These are phyloP conservation scores for Cutaneotrichosporon dermatis DNA, from an alignment of 1,284 basidiomycete genomes.

Conservation along the genomic window DNA sequence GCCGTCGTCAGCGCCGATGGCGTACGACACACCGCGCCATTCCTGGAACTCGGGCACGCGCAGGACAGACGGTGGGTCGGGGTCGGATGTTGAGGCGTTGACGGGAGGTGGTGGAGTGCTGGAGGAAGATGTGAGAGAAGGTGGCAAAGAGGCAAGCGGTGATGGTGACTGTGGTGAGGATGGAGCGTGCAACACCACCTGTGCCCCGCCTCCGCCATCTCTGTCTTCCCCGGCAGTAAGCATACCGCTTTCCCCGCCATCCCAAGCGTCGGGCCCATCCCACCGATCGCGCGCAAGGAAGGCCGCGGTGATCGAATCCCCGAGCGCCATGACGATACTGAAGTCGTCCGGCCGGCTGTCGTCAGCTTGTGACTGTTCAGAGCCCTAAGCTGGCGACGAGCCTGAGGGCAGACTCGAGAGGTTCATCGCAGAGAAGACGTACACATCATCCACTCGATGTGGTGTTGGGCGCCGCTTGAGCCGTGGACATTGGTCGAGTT, in stretches of 20 bases:
- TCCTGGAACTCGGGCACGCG: slow-evolving; percentile 30
- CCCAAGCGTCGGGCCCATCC: too few species aligned
- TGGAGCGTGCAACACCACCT: neutral
- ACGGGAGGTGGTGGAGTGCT: too few species aligned
- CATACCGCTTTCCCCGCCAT: too few species aligned
- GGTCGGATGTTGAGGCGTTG: too few species aligned
- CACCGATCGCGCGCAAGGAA: slow-evolving; percentile 32
- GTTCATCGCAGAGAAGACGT: neutral
- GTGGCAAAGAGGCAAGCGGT: neutral
- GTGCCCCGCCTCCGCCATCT: neutral
- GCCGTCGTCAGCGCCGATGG: slow-evolving; percentile 41
- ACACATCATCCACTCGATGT: slow-evolving; percentile 25
- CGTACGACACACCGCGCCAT: slow-evolving; percentile 47
- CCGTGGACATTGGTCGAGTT: neutral
- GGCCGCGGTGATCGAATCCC: slow-evolving; percentile 49
- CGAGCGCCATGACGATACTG: slow-evolving; percentile 45
- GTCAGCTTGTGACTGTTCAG: neutral
- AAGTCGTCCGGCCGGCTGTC: slow-evolving; percentile 47
- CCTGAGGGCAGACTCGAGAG: too few species aligned
- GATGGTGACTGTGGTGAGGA: neutral
- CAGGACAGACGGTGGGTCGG: too few species aligned
- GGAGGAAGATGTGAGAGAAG: too few species aligned
- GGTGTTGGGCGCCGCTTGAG: neutral
- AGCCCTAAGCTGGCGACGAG: too few species aligned
- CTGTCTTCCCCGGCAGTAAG: neutral